Evolutionary conservation across 2,329 filamentous ascomycete genomes (phyloP).

Genomic region (Cryphonectria radicalis): DNA sequence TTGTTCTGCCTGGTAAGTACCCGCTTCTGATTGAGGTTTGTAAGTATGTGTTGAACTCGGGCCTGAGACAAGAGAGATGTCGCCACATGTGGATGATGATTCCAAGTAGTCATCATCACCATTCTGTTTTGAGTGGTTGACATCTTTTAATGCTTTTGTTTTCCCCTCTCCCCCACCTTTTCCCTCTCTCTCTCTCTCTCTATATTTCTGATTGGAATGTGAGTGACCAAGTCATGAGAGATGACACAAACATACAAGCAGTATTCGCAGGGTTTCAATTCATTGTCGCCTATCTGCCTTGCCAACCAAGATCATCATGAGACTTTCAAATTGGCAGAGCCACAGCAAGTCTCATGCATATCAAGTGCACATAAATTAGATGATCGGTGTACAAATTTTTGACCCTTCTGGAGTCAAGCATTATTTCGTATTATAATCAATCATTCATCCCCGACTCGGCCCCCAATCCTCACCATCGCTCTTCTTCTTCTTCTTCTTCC

Average conservation of each 20-base stretch:
- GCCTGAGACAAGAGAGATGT: not conserved
- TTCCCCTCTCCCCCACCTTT: not conserved
- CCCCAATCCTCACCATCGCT: conserved; percentile 10
- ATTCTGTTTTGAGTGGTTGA: not conserved
- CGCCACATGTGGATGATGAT: not conserved
- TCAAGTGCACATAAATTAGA: not conserved
- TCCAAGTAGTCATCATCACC: not conserved
- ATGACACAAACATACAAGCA: not conserved
- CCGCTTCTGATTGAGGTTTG: not conserved
- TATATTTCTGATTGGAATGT: not conserved
- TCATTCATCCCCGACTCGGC: conserved; percentile 8
- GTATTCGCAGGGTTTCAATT: not conserved
- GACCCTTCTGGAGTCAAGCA: not conserved
- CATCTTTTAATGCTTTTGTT: not conserved
- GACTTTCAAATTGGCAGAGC: not conserved
- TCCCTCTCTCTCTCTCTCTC: not conserved
- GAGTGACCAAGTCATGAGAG: not conserved
- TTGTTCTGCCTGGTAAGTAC: not conserved
- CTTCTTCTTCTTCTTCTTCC: not conserved
- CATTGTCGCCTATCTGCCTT: not conserved
- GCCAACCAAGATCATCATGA: not conserved
- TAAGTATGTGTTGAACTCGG: not conserved
- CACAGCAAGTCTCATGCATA: not conserved
- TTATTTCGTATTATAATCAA: not conserved
- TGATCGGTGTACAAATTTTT: not conserved